These are phyloP conservation scores for Cercospora sojina DNA, from an alignment of 2,329 filamentous ascomycete genomes.

Conservation along the genomic window DNA sequence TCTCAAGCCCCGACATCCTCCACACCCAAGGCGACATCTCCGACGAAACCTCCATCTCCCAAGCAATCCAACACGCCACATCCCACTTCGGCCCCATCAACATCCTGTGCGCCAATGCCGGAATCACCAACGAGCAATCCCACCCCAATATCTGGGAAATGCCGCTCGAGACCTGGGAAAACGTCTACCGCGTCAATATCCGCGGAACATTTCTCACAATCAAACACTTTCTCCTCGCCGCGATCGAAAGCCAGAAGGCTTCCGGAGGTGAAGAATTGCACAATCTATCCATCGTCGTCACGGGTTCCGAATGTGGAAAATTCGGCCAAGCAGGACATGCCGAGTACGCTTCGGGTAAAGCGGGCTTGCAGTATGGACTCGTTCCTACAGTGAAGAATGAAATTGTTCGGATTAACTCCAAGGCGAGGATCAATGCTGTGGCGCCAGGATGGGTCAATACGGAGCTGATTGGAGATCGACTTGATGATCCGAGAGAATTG, in stretches of 20 bases:
- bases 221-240: slow-evolving; percentile 54
- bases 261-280: slow-evolving; percentile 41
- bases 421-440: slow-evolving; percentile 55
- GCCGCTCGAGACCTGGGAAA: slow-evolving; percentile 53
- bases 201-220: slow-evolving; percentile 56
- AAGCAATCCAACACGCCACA: slow-evolving; percentile 43
- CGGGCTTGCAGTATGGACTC: slow-evolving; percentile 54
- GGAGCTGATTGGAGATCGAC: slow-evolving; percentile 48
- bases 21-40: slow-evolving; percentile 50
- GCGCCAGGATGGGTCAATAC: slow-evolving; percentile 52
- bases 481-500: slow-evolving; percentile 52
- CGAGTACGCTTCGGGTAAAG: slow-evolving; percentile 54
- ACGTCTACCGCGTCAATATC: slow-evolving; percentile 52
- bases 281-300: slow-evolving; percentile 55
- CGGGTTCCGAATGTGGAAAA: slow-evolving; percentile 54
- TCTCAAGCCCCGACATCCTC: slow-evolving; percentile 41
- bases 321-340: slow-evolving; percentile 53
- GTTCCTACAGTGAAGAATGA: slow-evolving; percentile 56
- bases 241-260: slow-evolving; percentile 43
- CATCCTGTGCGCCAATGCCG: slow-evolving; percentile 55
- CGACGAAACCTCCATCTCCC: slow-evolving; percentile 47
- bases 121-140: slow-evolving; percentile 52
- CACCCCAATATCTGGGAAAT: slow-evolving; percentile 55
- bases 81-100: slow-evolving; percentile 52
- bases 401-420: slow-evolving; percentile 52